Evolutionary conservation across 352 stramenopile species (phyloP).

Genomic region (Phytophthora pluvialis): DNA sequence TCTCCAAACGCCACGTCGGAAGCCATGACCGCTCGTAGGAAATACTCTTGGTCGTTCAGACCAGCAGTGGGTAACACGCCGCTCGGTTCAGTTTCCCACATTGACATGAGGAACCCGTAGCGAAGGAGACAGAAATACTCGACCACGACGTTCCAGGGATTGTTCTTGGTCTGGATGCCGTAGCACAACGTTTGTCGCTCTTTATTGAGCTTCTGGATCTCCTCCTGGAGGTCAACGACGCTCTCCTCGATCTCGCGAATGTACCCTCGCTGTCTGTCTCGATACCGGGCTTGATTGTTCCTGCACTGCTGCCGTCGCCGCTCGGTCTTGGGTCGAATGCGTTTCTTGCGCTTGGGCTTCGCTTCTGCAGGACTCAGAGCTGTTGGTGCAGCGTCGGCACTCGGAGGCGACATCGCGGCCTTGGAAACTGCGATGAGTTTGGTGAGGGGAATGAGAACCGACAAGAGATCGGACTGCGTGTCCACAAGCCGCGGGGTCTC

Average conservation of each 20-base stretch:
- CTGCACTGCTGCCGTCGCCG: slow-evolving; percentile 49
- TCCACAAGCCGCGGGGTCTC: background rate
- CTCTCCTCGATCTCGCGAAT: slow-evolving; percentile 23
- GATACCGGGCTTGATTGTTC: slow-evolving; percentile 51
- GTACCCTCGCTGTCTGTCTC: slow-evolving; percentile 38
- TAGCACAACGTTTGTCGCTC: slow-evolving; percentile 16
- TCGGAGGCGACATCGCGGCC: background rate
- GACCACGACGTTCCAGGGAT: slow-evolving; percentile 17
- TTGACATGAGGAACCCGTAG: slow-evolving; percentile 13
- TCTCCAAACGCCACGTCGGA: slow-evolving; percentile 28
- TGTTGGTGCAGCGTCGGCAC: background rate
- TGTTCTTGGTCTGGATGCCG: slow-evolving; percentile 19
- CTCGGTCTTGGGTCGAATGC: slow-evolving; percentile 43
- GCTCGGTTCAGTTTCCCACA: background rate
- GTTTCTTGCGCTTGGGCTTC: slow-evolving; percentile 40
- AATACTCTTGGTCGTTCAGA: slow-evolving; percentile 21
- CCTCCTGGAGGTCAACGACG: slow-evolving; percentile 25
- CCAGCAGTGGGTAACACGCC: background rate
- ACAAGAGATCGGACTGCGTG: slow-evolving; percentile 7
- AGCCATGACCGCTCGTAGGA: slow-evolving; percentile 28
- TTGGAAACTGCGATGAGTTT: slow-evolving; percentile 23
- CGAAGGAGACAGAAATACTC: slow-evolving; percentile 33
- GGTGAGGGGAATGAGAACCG: slow-evolving; percentile 16
- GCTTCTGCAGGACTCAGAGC: background rate
- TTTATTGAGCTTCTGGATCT: slow-evolving; percentile 25